Evolutionary conservation across 345 rosid species (phyloP).

Genomic region (Erodium maritimum): DNA sequence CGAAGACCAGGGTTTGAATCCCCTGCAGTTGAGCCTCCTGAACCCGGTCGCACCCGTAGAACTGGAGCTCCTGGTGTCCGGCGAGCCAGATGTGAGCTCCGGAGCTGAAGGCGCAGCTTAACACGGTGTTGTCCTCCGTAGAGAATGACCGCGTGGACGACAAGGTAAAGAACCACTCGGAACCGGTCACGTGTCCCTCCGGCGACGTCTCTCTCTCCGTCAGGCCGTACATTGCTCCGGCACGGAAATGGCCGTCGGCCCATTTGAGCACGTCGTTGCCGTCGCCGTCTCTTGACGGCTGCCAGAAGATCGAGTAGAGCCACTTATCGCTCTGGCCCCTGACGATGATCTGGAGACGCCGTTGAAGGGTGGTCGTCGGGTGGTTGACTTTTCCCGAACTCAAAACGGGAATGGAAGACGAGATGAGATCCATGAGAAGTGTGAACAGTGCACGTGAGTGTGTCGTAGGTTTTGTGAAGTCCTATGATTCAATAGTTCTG

Average conservation of each 20-base stretch:
- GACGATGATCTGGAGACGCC: constrained; percentile 34
- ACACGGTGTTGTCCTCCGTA: constrained; percentile 18
- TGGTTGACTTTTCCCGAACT: too few relatives aligned
- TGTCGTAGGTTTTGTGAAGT: too few relatives aligned
- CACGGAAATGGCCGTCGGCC: constrained; percentile 35
- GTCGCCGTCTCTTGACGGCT: constrained; percentile 20
- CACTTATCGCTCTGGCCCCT: constrained; percentile 39
- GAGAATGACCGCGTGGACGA: constrained; percentile 26
- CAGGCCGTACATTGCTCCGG: background rate
- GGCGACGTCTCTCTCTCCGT: constrained; percentile 1
- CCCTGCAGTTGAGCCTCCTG: constrained; percentile 37
- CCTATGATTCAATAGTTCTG: too few relatives aligned
- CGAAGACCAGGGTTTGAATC: constrained; percentile 31
- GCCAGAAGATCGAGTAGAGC: constrained; percentile 61
- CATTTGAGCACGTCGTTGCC: constrained; percentile 26
- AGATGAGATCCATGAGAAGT: too few relatives aligned
- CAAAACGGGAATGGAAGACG: too few relatives aligned
- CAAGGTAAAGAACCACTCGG: constrained; percentile 32
- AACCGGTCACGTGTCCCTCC: constrained; percentile 16
- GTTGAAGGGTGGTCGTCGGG: constrained; percentile 20
- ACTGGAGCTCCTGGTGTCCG: constrained; percentile 20
- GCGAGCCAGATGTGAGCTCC: constrained; percentile 28
- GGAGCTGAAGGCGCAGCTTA: constrained; percentile 26
- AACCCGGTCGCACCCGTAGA: constrained; percentile 32
- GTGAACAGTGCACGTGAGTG: too few relatives aligned